Percentiles rank a stretch among this genome's conserved stretches.
phyloP scores from a whole-genome alignment of 306 rosid species.

The Biancaea sappan region DNA sequence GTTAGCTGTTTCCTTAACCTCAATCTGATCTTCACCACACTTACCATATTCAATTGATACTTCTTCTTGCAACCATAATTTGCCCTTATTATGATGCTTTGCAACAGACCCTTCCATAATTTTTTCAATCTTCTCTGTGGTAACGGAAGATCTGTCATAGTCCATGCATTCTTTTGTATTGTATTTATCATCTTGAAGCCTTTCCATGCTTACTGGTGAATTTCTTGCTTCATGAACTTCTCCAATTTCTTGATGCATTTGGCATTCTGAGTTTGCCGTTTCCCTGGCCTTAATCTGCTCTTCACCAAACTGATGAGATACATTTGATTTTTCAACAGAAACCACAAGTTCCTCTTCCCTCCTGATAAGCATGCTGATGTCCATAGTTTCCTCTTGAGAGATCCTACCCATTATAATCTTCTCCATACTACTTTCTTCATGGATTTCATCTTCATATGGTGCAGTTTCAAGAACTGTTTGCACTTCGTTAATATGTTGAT shows the following conservation, averaged over 20 bases:
- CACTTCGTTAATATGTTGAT: constrained; percentile 40
- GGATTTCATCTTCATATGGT: constrained; percentile 25
- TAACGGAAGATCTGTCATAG: constrained; percentile 30
- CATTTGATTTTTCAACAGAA: constrained; percentile 25
- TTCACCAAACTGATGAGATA: constrained; percentile 40
- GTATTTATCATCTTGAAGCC: constrained; percentile 39
- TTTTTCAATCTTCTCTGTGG: constrained; percentile 34
- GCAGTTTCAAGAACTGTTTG: constrained; percentile 27
- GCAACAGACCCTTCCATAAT: constrained; percentile 33
- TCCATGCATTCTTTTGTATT: constrained; percentile 38
- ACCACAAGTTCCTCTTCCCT: constrained; percentile 37
- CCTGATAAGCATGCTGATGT: constrained; percentile 31
- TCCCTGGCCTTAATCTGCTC: constrained; percentile 33
- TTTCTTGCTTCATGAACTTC: constrained; percentile 32
- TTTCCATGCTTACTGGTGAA: constrained; percentile 45
- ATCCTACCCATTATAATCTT: constrained; percentile 30
- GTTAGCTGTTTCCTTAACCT: constrained; percentile 37
- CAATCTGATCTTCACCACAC: constrained; percentile 27
- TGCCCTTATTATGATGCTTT: constrained; percentile 34
- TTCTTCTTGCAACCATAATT: constrained; percentile 33
- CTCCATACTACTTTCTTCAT: constrained; percentile 31
- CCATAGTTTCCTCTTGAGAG: constrained; percentile 41
- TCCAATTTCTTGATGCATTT: constrained; percentile 26
- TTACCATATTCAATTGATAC: constrained; percentile 42
- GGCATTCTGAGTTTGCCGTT: constrained; percentile 33